A percentile compares a stretch with the other conserved stretches of the same genome.
These are phyloP conservation scores for Cystofilobasidium macerans DNA, from an alignment of 768 basidiomycete species.

Conservation along the genomic window DNA sequence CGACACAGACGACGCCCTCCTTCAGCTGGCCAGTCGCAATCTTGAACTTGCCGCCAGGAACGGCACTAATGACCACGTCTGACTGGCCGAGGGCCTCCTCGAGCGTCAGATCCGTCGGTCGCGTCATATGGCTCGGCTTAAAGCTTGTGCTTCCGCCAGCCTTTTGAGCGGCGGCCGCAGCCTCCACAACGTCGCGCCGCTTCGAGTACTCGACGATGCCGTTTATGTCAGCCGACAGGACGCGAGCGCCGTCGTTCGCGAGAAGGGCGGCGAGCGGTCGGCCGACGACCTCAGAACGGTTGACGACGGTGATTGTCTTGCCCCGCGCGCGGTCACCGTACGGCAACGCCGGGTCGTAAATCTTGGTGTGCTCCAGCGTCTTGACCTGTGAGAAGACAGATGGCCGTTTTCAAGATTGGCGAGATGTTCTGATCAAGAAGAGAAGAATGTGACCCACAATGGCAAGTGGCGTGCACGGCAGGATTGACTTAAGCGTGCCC, in stretches of 20 bases:
- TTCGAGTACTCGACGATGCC: conserved; percentile 97
- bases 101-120: conserved; percentile 56
- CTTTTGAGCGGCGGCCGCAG: neutral
- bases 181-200: conserved; percentile 45
- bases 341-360: conserved; percentile 82
- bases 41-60: conserved; percentile 74
- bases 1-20: conserved; percentile 85
- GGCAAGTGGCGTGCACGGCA: conserved; percentile 93
- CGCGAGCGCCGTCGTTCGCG: conserved; percentile 91
- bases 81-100: conserved; percentile 70
- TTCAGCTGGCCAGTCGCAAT: conserved; percentile 79
- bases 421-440: neutral
- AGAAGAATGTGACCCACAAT: conserved; percentile 44
- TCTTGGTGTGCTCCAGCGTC: conserved; percentile 75
- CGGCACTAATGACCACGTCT: conserved; percentile 90
- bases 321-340: conserved; percentile 82
- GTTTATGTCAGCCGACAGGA: conserved; percentile 90
- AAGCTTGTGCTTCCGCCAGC: too few species aligned
- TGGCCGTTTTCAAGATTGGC: too few species aligned
- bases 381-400: conserved; percentile 57
- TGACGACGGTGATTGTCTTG: conserved; percentile 84
- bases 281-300: conserved; percentile 94
- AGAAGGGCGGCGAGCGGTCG: conserved; percentile 89
- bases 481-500: conserved; percentile 86
- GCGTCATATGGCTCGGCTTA: conserved; percentile 73